A percentile compares a stretch with the other conserved stretches of the same genome.
phyloP scores from a whole-genome alignment of 768 basidiomycete genomes.

The Termitomyces sp. region DNA sequence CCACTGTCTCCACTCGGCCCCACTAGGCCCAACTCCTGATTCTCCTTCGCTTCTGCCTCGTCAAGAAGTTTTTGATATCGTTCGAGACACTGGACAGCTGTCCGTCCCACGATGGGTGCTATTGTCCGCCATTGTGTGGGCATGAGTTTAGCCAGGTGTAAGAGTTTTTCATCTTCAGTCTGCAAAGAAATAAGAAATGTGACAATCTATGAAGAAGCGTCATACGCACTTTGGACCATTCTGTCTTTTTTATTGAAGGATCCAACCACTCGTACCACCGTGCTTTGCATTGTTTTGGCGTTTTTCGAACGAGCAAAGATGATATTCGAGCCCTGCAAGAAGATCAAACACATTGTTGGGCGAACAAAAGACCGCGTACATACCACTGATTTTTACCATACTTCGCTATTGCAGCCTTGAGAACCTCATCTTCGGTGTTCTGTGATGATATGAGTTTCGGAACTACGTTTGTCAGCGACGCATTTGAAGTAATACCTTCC shows the following conservation, averaged over 20 bases:
- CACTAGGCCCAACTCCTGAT: conserved; percentile 87
- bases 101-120: conserved; percentile 96
- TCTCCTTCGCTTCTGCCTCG: conserved; percentile 95
- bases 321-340: conserved; percentile 90
- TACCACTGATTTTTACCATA: conserved; percentile 96
- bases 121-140: conserved; percentile 99
- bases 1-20: conserved; percentile 80
- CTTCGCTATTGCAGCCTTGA: conserved; percentile 98
- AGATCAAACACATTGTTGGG: neutral
- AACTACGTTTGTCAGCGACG: neutral
- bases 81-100: conserved; percentile 96
- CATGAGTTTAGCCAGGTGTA: conserved; percentile 98
- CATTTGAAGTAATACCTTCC: conserved; percentile 57
- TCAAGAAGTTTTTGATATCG: conserved; percentile 97
- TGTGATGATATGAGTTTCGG: conserved; percentile 22
- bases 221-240: conserved; percentile 89
- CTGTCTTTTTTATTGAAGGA: conserved; percentile 99
- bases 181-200: conserved; percentile 24
- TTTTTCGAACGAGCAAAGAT: conserved; percentile 95
- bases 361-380: conserved; percentile 10
- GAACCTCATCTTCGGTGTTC: conserved; percentile 97
- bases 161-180: conserved; percentile 98
- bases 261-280: conserved; percentile 99
- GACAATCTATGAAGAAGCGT: neutral
- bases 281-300: conserved; percentile 98